A percentile compares a stretch with the other conserved stretches of the same genome.
Evolutionary conservation across 768 basidiomycete genomes (phyloP).

Genomic region (Hemileccinum impolitum): DNA sequence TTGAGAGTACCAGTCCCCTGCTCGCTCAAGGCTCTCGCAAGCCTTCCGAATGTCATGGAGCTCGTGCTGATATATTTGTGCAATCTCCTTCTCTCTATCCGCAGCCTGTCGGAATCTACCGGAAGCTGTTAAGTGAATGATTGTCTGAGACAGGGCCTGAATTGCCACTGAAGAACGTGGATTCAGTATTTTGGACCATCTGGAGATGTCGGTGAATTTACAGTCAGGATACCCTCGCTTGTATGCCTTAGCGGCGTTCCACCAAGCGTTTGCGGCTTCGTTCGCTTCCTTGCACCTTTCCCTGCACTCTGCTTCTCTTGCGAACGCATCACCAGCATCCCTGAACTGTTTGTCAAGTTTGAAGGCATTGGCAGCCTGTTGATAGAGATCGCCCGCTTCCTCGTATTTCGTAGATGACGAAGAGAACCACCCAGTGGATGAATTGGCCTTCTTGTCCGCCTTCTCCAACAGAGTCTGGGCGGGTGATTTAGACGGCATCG

Average conservation of each 20-base stretch:
- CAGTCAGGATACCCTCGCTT: conserved; percentile 85
- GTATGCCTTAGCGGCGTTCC: conserved; percentile 96
- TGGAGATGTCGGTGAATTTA: conserved; percentile 38
- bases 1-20: conserved; percentile 96
- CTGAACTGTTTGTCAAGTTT: conserved; percentile 90
- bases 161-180: conserved; percentile 66
- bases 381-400: conserved; percentile 94
- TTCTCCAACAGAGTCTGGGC: conserved; percentile 76
- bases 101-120: conserved; percentile 97
- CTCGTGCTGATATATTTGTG: conserved; percentile 87
- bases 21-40: conserved; percentile 86
- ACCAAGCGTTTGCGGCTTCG: conserved; percentile 98
- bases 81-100: conserved; percentile 97
- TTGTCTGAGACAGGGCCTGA: conserved; percentile 79
- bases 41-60: conserved; percentile 76
- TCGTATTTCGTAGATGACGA: conserved; percentile 82
- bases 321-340: conserved; percentile 89
- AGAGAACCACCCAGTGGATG: conserved; percentile 86
- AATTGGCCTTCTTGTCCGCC: conserved; percentile 89
- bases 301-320: conserved; percentile 92
- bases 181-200: conserved; percentile 8
- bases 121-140: conserved; percentile 72
- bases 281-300: conserved; percentile 83
- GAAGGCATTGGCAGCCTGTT: conserved; percentile 91
- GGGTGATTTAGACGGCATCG: conserved; percentile 73